These are phyloP conservation scores for Verticillium isaacii DNA, from an alignment of 2,329 filamentous ascomycete genomes.

Conservation along the genomic window DNA sequence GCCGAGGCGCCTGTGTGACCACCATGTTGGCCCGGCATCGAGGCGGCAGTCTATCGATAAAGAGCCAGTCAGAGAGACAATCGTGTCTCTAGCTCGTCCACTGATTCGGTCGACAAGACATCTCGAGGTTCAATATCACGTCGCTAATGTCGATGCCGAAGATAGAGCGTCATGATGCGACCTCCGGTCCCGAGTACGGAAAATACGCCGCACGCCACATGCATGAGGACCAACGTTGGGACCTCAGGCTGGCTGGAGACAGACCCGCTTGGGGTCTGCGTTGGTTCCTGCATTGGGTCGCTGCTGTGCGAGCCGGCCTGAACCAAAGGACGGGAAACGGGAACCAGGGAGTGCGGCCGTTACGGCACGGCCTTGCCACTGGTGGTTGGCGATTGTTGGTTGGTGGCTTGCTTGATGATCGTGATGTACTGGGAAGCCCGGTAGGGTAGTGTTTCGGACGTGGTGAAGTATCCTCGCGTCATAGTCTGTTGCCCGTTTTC, in stretches of 20 bases:
- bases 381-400: not conserved
- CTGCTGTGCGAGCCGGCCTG: not conserved
- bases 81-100: not conserved
- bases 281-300: slow-evolving; percentile 6
- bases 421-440: not conserved
- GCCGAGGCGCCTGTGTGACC: not conserved
- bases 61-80: not conserved
- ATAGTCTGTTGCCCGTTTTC: not conserved
- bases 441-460: not conserved
- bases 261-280: not conserved
- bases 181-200: not conserved
- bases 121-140: not conserved
- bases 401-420: not conserved
- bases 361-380: not conserved
- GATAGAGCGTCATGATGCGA: not conserved
- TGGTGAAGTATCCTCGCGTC: not conserved
- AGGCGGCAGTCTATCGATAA: not conserved
- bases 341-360: not conserved
- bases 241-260: not conserved
- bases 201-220: not conserved
- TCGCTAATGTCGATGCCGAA: not conserved
- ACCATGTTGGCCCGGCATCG: not conserved
- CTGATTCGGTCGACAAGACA: not conserved
- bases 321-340: not conserved
- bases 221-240: not conserved